These are phyloP conservation scores for Tetrapisispora namnaoensis DNA, from an alignment of 805 yeast genomes.

Conservation along the genomic window DNA sequence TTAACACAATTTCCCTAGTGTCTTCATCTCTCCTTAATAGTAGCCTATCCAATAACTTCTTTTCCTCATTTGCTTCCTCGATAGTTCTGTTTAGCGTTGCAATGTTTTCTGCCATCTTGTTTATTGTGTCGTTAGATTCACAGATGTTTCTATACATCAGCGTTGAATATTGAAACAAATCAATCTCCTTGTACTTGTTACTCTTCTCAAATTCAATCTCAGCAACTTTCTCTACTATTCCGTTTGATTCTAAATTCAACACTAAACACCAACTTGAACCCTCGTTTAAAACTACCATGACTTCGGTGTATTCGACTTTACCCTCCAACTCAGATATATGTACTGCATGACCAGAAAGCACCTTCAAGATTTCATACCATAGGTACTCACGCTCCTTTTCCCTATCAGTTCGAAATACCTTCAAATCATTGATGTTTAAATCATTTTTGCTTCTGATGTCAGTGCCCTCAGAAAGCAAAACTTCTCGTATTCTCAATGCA, in stretches of 20 bases:
- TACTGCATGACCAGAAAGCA: constrained; percentile 13
- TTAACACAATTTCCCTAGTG: constrained; percentile 14
- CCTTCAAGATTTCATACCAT: constrained; percentile 20
- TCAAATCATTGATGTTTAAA: constrained; percentile 5
- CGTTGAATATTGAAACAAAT: constrained; percentile 18
- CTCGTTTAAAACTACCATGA: constrained; percentile 12
- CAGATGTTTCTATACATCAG: constrained; percentile 9
- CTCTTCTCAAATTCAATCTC: constrained; percentile 11
- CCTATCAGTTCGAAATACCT: constrained; percentile 6
- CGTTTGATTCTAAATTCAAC: constrained; percentile 12
- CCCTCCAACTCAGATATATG: constrained; percentile 4
- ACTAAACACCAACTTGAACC: constrained; percentile 12
- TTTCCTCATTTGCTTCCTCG: constrained; percentile 5
- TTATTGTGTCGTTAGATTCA: constrained; percentile 9
- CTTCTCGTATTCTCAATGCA: constrained; percentile 4
- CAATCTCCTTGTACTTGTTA: constrained; percentile 12
- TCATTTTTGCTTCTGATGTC: constrained; percentile 7
- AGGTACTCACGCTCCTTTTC: background rate
- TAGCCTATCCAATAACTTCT: constrained; percentile 8
- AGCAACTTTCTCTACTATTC: constrained; percentile 17
- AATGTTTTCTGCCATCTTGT: background rate
- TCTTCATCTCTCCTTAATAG: constrained; percentile 17
- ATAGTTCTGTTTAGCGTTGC: background rate
- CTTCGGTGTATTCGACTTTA: constrained; percentile 7
- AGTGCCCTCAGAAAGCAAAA: constrained; percentile 21